Evolutionary conservation across 1,284 basidiomycete genomes (phyloP).

Genomic region (Irpex sp.): DNA sequence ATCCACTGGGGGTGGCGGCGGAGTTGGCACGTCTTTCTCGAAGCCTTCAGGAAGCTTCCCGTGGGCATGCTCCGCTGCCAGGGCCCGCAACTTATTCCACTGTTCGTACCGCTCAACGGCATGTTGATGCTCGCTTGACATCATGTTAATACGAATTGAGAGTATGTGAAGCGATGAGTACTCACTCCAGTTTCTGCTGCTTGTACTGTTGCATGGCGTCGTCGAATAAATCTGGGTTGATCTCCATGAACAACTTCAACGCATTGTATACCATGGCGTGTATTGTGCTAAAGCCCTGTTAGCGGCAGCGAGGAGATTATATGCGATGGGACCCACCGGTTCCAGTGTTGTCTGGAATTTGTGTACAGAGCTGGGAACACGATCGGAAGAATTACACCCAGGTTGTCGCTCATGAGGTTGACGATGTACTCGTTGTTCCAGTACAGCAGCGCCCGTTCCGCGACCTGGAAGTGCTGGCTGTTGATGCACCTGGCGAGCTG

Average conservation of each 20-base stretch:
- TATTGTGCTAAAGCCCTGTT: constrained; percentile 71
- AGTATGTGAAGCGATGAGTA: constrained; percentile 17
- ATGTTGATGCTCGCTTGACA: constrained; percentile 75
- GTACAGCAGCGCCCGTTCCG: constrained; percentile 90
- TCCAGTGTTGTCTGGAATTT: constrained; percentile 98
- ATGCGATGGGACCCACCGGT: constrained; percentile 61
- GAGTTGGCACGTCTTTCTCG: constrained; percentile 60
- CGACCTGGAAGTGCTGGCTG: constrained; percentile 99
- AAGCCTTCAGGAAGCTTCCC: constrained; percentile 66
- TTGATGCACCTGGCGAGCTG: constrained; percentile 98
- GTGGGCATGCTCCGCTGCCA: constrained; percentile 67
- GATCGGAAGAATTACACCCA: constrained; percentile 87
- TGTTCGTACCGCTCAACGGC: constrained; percentile 78
- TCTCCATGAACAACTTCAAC: constrained; percentile 98
- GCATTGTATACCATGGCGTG: constrained; percentile 99
- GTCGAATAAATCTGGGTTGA: constrained; percentile 95
- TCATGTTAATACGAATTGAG: constrained; percentile 4
- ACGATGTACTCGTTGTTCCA: constrained; percentile 99
- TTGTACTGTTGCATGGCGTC: constrained; percentile 94
- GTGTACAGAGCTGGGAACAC: constrained; percentile 98
- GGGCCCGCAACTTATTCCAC: constrained; percentile 79
- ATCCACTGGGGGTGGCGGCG: constrained; percentile 77
- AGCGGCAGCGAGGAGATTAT: constrained; percentile 1
- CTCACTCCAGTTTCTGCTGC: constrained; percentile 81
- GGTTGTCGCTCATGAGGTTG: constrained; percentile 98